Conservation (phyloP, 169 alveolate species). For the Plasmodium knowlesi region DNA sequence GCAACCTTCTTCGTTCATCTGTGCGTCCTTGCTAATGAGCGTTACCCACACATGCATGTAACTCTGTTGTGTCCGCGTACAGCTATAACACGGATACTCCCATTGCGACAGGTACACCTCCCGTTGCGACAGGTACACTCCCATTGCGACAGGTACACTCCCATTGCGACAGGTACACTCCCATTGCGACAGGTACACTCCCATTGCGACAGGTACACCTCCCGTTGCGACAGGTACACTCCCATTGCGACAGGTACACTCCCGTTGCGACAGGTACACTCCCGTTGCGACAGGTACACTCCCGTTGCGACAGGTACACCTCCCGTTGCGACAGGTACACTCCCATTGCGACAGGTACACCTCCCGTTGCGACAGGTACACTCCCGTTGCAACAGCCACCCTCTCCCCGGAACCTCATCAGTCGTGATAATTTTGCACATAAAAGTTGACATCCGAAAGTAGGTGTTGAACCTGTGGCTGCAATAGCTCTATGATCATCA, state of each 20-base stretch:
- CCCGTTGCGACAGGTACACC: not conserved
- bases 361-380: not conserved
- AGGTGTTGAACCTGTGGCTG: constrained; percentile 68
- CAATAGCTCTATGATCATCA: constrained; percentile 54
- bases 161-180: not conserved
- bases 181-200: no score
- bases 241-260: no score
- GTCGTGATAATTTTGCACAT: constrained; percentile 65
- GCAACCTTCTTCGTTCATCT: not conserved
- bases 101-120: no score
- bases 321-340: not conserved
- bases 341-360: no score
- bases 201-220: not conserved
- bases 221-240: not conserved
- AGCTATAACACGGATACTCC: no score
- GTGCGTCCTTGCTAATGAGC: not conserved
- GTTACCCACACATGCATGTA: not conserved
- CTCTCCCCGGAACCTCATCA: not conserved
- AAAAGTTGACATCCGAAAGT: constrained; percentile 65
- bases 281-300: no score
- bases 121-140: not conserved
- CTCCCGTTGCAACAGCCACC: not conserved
- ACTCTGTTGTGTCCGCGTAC: not conserved
- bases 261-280: not conserved
- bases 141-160: no score